These are phyloP conservation scores for Trichosporon sp. DNA, from an alignment of 1,284 basidiomycete genomes.

Conservation along the genomic window DNA sequence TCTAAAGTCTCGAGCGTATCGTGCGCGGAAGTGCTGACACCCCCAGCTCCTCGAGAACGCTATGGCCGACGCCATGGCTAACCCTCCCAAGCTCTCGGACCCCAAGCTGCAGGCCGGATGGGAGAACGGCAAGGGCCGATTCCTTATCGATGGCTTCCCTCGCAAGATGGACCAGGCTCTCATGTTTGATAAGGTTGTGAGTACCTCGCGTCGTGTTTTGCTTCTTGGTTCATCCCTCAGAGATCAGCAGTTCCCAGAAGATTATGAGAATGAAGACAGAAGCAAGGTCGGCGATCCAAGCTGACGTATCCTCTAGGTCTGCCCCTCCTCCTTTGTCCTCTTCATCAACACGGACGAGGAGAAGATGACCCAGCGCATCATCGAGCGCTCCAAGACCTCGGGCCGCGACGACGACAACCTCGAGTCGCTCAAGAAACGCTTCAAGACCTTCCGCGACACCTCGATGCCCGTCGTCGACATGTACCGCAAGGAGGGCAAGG, in stretches of 20 bases:
- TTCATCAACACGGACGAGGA: conserved; percentile 90
- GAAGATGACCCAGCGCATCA: conserved; percentile 80
- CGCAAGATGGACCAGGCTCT: conserved; percentile 97
- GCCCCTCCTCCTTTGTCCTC: conserved; percentile 71
- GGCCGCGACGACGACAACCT: conserved; percentile 95
- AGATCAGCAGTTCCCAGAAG: background rate
- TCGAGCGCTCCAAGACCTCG: conserved; percentile 89
- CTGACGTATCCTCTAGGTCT: conserved; percentile 9
- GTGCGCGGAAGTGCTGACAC: conserved; percentile 14
- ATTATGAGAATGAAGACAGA: background rate
- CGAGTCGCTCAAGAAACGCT: conserved; percentile 95
- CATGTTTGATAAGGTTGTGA: conserved; percentile 85
- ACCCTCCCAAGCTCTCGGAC: conserved; percentile 17
- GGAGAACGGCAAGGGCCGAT: conserved; percentile 75
- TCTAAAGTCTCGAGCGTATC: background rate
- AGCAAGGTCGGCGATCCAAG: background rate
- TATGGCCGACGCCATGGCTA: conserved; percentile 63
- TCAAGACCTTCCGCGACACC: conserved; percentile 82
- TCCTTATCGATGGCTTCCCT: conserved; percentile 97
- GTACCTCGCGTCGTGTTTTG: conserved; percentile 39
- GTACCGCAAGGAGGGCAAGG: conserved; percentile 72
- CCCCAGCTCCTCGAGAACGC: conserved; percentile 80
- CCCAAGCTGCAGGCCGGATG: conserved; percentile 60
- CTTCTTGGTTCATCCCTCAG: background rate
- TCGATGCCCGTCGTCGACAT: conserved; percentile 96